Evolutionary conservation across 805 yeast species (phyloP).

Genomic region (Wickerhamiella qilinensis): DNA sequence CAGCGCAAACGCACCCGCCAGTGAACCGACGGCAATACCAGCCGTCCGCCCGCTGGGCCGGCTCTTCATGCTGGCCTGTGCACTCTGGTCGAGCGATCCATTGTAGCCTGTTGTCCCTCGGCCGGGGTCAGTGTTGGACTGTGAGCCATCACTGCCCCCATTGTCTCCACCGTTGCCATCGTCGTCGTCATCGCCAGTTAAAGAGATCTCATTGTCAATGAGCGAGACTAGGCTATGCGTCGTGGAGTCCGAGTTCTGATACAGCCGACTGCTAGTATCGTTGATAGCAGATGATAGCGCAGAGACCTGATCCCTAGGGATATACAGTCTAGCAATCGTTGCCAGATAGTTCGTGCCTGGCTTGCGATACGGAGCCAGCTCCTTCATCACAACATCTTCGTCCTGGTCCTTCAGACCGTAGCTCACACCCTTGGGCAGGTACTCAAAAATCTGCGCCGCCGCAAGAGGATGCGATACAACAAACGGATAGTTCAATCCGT

Average conservation of each 20-base stretch:
- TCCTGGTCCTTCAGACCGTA: slow-evolving; percentile 37
- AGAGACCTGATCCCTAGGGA: slow-evolving; percentile 39
- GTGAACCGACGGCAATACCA: slow-evolving; percentile 72
- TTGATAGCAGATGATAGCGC: slow-evolving; percentile 34
- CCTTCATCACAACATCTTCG: slow-evolving; percentile 37
- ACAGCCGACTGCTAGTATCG: slow-evolving; percentile 40
- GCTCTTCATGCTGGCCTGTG: slow-evolving; percentile 22
- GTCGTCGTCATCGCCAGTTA: neutral
- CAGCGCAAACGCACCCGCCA: slow-evolving; percentile 57
- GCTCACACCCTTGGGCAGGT: slow-evolving; percentile 57
- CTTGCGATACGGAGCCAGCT: slow-evolving; percentile 62
- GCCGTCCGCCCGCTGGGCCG: slow-evolving; percentile 31
- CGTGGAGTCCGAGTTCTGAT: slow-evolving; percentile 39
- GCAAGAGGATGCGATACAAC: slow-evolving; percentile 57
- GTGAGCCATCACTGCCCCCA: slow-evolving; percentile 5
- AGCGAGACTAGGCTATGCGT: slow-evolving; percentile 42
- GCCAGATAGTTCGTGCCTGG: slow-evolving; percentile 41
- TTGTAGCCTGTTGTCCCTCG: slow-evolving; percentile 15
- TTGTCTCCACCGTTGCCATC: slow-evolving; percentile 4
- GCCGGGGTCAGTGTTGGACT: slow-evolving; percentile 13
- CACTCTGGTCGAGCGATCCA: slow-evolving; percentile 22
- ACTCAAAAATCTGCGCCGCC: slow-evolving; percentile 73
- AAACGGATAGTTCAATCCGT: slow-evolving; percentile 68
- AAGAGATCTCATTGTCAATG: slow-evolving; percentile 47
- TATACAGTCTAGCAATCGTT: slow-evolving; percentile 77